Base-by-base conservation (phyloP, 306 rosid species). In the Heteromeles arbutifolia region DNA sequence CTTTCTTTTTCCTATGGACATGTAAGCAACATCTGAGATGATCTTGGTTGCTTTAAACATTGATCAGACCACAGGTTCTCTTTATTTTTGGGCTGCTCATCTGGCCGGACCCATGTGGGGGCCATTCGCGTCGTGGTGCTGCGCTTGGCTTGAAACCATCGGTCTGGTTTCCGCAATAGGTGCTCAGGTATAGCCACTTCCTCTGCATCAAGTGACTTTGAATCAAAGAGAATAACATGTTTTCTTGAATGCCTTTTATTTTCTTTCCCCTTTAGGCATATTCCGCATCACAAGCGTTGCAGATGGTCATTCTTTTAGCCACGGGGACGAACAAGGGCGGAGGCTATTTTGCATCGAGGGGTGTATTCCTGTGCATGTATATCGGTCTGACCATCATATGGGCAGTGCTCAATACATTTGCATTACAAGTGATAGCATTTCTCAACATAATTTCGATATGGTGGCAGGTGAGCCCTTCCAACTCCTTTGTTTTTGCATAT, bases 51-150 rank as follows among this genome's bases (percentile, higher is more conserved):
- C 24, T 72, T 25, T 57, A 13, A 45, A 63, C 70, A 13, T 21
- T 64, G 70, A 29, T 2, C 81, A 79, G 82, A 79, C 82, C 31
- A 79, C 82, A 24, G 78, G 82, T 19, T 79, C 82, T 66, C 82
- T 79, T 6, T 79, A 79, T 18, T 73, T 72, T 52, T 79, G 82
- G 82, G 66, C 82, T 5, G 82, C 82, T 24, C 82, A 79, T 65
- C 66, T 79, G 78, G 78, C 82, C 26, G 82, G 82, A 53, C 82
- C 74, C 4, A 72, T 6, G 9, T 79, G 82, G 82, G 82, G 82
- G 18, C 82, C 78, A 17, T 79, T 79, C 24, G 82, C 78, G 13
- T 79, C 82, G 28, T 79, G 82, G 82, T 79, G 78, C 73, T 73
- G 82, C 19, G 82, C 78, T 52, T 79, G 82, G 82, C 73, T 79